A percentile compares a stretch with the other conserved stretches of the same genome.
Evolutionary conservation across 1,139 yeast species (phyloP).

Genomic region (Sugiyamaella xylanicola): DNA sequence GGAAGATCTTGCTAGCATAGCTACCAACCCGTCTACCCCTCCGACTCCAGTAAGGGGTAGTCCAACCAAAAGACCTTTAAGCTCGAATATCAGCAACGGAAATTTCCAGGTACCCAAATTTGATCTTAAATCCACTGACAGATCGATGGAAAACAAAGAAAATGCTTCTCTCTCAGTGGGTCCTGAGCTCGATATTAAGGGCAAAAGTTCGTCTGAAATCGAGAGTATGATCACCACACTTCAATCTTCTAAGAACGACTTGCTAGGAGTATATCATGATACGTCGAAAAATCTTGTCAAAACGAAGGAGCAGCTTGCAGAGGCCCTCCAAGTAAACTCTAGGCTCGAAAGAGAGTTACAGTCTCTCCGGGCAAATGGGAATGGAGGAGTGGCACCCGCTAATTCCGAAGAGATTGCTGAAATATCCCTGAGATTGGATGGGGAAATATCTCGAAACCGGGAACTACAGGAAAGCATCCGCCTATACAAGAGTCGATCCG

Average conservation of each 20-base stretch:
- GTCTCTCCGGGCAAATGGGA: constrained; percentile 27
- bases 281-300: constrained; percentile 53
- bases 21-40: constrained; percentile 24
- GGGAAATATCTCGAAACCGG: constrained; percentile 51
- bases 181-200: constrained; percentile 27
- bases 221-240: constrained; percentile 31
- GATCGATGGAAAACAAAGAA: constrained; percentile 24
- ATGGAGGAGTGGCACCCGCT: background rate
- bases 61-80: constrained; percentile 30
- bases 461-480: constrained; percentile 59
- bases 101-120: constrained; percentile 10
- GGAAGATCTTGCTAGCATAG: constrained; percentile 31
- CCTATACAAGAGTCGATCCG: constrained; percentile 71
- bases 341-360: constrained; percentile 54
- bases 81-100: constrained; percentile 19
- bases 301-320: constrained; percentile 54
- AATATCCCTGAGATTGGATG: constrained; percentile 55
- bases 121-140: constrained; percentile 7
- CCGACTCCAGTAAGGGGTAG: constrained; percentile 17
- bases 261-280: constrained; percentile 58
- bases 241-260: constrained; percentile 47
- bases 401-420: constrained; percentile 23
- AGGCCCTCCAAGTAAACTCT: constrained; percentile 51
- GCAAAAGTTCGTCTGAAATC: constrained; percentile 32
- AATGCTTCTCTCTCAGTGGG: constrained; percentile 22